Percentiles rank a stretch among this genome's conserved stretches.
Evolutionary conservation across 352 stramenopile species (phyloP).

Genomic region (Thraustochytrium sp.): DNA sequence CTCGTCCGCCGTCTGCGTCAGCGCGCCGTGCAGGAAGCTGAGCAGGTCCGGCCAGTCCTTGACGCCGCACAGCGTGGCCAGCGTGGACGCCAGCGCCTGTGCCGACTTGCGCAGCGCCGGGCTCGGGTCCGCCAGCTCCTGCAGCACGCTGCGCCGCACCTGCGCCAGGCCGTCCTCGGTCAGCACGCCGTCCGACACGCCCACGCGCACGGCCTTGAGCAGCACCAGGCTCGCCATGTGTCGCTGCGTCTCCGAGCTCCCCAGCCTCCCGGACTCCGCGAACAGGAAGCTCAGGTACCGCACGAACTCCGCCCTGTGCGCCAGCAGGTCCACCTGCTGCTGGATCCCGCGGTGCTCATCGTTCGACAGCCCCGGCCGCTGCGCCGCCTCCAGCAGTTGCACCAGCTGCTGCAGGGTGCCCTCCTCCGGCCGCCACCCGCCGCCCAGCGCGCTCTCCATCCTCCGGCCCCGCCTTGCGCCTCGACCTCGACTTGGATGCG

Average conservation of each 20-base stretch:
- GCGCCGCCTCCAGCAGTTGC: not conserved
- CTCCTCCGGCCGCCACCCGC: not conserved
- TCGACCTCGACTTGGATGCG: no score
- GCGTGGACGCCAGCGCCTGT: not conserved
- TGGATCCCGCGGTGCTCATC: slow-evolving; percentile 2
- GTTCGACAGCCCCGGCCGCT: not conserved
- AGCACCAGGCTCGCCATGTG: slow-evolving; percentile 29
- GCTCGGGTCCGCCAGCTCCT: not conserved
- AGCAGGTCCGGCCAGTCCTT: not conserved
- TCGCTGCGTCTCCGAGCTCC: not conserved
- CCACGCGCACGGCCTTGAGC: slow-evolving; percentile 25
- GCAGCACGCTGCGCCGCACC: not conserved
- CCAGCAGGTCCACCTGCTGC: not conserved
- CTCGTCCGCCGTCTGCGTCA: not conserved
- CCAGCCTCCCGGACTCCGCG: not conserved
- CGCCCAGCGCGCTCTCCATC: not conserved
- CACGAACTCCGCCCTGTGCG: not conserved
- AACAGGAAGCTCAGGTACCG: slow-evolving; percentile 6
- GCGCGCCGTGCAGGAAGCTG: not conserved
- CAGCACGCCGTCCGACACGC: not conserved
- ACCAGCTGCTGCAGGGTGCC: not conserved
- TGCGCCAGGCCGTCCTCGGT: not conserved
- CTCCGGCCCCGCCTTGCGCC: no score
- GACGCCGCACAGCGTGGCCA: not conserved
- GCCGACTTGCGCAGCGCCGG: not conserved